Evolutionary conservation across 2,329 filamentous ascomycete genomes (phyloP).

Genomic region (Aspergillus fructus): DNA sequence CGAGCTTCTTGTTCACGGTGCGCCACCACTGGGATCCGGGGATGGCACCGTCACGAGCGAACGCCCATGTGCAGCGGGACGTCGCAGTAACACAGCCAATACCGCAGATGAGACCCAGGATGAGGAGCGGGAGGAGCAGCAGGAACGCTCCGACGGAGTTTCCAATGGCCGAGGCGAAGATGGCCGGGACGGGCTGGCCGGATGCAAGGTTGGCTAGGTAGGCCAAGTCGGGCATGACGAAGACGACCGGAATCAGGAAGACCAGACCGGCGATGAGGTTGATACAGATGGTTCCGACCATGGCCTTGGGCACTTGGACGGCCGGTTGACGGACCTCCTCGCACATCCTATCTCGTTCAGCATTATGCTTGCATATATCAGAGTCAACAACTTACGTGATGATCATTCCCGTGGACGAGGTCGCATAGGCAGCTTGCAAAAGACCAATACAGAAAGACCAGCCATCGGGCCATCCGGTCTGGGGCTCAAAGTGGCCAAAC

Average conservation of each 20-base stretch:
- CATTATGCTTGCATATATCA: not conserved
- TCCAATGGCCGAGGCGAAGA: slow-evolving; percentile 75
- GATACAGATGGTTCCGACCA: slow-evolving; percentile 67
- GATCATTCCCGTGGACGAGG: slow-evolving; percentile 67
- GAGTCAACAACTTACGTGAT: slow-evolving; percentile 42
- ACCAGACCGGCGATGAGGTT: slow-evolving; percentile 65
- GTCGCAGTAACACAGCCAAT: slow-evolving; percentile 73
- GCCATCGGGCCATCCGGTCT: slow-evolving; percentile 53
- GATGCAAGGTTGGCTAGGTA: slow-evolving; percentile 64
- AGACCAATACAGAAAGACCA: slow-evolving; percentile 74
- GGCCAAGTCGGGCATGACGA: slow-evolving; percentile 68
- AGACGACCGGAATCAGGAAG: slow-evolving; percentile 72
- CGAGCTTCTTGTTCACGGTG: slow-evolving; percentile 62
- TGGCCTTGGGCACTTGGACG: slow-evolving; percentile 68
- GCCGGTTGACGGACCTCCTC: slow-evolving; percentile 70
- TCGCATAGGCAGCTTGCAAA: slow-evolving; percentile 58
- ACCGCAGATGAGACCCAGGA: slow-evolving; percentile 74
- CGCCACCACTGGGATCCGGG: slow-evolving; percentile 68
- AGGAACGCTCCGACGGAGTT: slow-evolving; percentile 72
- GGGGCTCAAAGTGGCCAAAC: slow-evolving; percentile 26
- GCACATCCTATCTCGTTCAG: slow-evolving; percentile 53
- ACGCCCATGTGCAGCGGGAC: slow-evolving; percentile 72
- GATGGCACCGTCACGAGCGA: slow-evolving; percentile 74
- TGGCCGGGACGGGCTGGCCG: slow-evolving; percentile 71
- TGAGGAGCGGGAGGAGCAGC: slow-evolving; percentile 62